A percentile compares a stretch with the other conserved stretches of the same genome.
These are phyloP conservation scores for Auricularia sp. DNA, from an alignment of 768 basidiomycete genomes.

Conservation along the genomic window DNA sequence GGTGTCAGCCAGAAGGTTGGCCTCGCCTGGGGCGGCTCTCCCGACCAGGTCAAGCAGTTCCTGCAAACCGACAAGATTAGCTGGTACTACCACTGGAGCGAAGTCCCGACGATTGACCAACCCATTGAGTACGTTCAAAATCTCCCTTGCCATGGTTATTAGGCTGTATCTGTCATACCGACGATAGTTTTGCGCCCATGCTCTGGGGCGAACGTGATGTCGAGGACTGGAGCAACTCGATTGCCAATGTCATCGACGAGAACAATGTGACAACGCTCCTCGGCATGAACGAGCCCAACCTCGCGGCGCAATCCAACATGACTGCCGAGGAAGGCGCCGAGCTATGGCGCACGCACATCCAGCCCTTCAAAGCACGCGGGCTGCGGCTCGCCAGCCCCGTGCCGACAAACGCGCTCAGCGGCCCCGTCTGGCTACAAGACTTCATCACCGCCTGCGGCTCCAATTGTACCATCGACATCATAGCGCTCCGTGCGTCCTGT, in stretches of 20 bases:
- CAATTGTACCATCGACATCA: constrained; percentile 46
- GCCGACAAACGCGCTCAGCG: constrained; percentile 39
- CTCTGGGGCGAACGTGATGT: constrained; percentile 35
- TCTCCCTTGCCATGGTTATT: constrained; percentile 48
- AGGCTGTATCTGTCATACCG: constrained; percentile 11
- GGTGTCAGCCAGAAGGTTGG: constrained; percentile 34
- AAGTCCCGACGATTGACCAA: not conserved
- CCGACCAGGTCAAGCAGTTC: constrained; percentile 35
- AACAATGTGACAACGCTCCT: constrained; percentile 32
- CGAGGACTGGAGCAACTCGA: constrained; percentile 29
- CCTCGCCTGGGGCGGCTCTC: constrained; percentile 37
- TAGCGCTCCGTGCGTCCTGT: constrained; percentile 37
- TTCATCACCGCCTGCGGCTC: constrained; percentile 40
- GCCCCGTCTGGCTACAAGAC: constrained; percentile 44
- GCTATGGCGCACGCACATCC: constrained; percentile 41
- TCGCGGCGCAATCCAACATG: constrained; percentile 39
- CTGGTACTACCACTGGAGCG: constrained; percentile 27
- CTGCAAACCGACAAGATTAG: constrained; percentile 35
- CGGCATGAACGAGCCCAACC: constrained; percentile 45
- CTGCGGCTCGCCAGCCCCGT: constrained; percentile 45
- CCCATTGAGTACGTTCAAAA: not conserved
- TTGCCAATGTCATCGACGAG: constrained; percentile 30
- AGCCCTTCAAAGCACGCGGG: constrained; percentile 37
- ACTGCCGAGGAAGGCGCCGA: constrained; percentile 37
- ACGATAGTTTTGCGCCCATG: constrained; percentile 42